Percentiles rank a stretch among this genome's conserved stretches.
Conservation (phyloP, 129 eudicot genomes). For the Flaveria sonorensis region DNA sequence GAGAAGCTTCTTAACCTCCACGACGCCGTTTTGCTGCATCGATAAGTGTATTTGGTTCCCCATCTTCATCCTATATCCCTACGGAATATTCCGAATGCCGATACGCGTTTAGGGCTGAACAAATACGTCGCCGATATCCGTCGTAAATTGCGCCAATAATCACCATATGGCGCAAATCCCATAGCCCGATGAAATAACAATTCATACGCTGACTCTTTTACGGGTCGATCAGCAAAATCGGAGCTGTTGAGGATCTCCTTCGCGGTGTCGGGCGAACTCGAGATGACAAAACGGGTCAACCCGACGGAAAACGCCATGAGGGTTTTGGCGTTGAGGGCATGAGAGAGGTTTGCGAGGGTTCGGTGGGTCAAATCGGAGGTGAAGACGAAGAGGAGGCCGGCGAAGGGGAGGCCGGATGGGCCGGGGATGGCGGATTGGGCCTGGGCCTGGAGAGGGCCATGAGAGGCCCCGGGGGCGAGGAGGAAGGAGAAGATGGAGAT, state of each 20-base stretch:
- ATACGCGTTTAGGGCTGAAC: slow-evolving; percentile 68
- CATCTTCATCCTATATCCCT: slow-evolving; percentile 55
- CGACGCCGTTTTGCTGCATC: slow-evolving; percentile 52
- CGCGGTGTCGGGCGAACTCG: slow-evolving; percentile 70
- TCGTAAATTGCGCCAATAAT: slow-evolving; percentile 82
- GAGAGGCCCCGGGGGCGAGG: slow-evolving; percentile 91
- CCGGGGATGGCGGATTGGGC: slow-evolving; percentile 66
- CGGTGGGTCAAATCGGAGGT: slow-evolving; percentile 57
- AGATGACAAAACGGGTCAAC: slow-evolving; percentile 67
- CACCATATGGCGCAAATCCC: slow-evolving; percentile 96
- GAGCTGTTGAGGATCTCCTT: slow-evolving; percentile 66
- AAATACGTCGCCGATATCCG: slow-evolving; percentile 71
- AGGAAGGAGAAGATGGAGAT: slow-evolving; percentile 53
- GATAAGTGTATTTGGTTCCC: slow-evolving; percentile 35
- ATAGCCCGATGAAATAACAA: slow-evolving; percentile 82
- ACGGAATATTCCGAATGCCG: slow-evolving; percentile 52
- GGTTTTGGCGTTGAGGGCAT: slow-evolving; percentile 29
- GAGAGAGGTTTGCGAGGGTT: slow-evolving; percentile 43
- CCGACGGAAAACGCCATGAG: slow-evolving; percentile 93
- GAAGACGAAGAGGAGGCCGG: slow-evolving; percentile 58
- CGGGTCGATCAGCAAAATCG: slow-evolving; percentile 83
- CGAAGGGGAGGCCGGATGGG: slow-evolving; percentile 70
- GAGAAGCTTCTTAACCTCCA: slow-evolving; percentile 62
- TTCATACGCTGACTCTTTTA: slow-evolving; percentile 85
- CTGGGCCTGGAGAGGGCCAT: slow-evolving; percentile 60